These are phyloP conservation scores for Wallemia ichthyophaga DNA, from an alignment of 1,284 basidiomycete genomes.

Conservation along the genomic window DNA sequence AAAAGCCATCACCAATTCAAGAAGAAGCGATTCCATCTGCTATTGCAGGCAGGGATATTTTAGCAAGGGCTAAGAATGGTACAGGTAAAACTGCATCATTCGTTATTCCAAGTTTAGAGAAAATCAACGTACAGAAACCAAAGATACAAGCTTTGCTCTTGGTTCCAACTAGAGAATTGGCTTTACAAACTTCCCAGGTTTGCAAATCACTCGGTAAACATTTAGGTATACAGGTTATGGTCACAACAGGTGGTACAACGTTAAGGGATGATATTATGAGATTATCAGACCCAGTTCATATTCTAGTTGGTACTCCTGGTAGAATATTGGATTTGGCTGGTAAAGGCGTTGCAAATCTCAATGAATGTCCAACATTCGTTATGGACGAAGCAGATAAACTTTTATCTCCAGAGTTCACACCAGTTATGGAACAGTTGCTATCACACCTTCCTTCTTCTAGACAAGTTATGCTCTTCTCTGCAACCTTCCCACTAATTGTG, in stretches of 20 bases:
- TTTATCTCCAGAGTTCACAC: constrained; percentile 85
- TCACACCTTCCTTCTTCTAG: constrained; percentile 53
- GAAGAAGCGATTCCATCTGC: constrained; percentile 84
- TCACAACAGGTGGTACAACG: constrained; percentile 91
- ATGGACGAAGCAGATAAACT: constrained; percentile 99
- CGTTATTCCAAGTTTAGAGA: constrained; percentile 84
- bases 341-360: constrained; percentile 77
- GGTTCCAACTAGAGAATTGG: constrained; percentile 80
- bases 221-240: constrained; percentile 87
- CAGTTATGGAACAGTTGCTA: constrained; percentile 89
- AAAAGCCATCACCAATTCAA: constrained; percentile 87
- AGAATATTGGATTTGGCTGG: constrained; percentile 82
- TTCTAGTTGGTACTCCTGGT: constrained; percentile 88
- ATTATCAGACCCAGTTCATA: constrained; percentile 65
- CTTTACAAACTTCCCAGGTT: constrained; percentile 85
- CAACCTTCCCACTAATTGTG: constrained; percentile 95
- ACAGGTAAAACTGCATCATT: constrained; percentile 73
- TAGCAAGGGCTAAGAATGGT: constrained; percentile 33
- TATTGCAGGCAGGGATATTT: constrained; percentile 67
- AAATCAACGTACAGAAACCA: constrained; percentile 51
- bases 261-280: constrained; percentile 93
- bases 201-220: constrained; percentile 93
- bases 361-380: constrained; percentile 78
- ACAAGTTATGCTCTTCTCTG: constrained; percentile 97
- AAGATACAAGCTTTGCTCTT: constrained; percentile 88